Conservation (phyloP, 2,329 filamentous ascomycete species). For the Emmonsiellopsis sp. region DNA sequence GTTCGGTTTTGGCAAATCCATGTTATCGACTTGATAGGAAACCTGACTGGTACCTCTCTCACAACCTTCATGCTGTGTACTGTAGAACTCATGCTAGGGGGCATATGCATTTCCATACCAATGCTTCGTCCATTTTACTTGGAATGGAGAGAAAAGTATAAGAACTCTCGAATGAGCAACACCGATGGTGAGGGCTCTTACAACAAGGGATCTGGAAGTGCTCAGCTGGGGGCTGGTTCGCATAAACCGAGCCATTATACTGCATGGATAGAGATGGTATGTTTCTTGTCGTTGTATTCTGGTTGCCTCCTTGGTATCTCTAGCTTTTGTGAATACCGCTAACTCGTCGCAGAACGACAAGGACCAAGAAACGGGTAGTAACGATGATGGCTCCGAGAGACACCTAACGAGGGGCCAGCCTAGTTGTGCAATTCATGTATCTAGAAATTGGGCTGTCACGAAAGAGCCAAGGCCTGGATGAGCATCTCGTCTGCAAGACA, state of each 20-base stretch:
- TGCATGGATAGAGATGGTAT: conserved; percentile 3
- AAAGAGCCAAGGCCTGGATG: neutral
- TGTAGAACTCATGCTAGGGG: neutral
- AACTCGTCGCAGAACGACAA: neutral
- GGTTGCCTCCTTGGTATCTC: neutral
- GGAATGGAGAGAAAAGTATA: neutral
- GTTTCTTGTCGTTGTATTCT: neutral
- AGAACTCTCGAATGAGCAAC: neutral
- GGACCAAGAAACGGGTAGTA: neutral
- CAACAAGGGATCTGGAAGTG: neutral
- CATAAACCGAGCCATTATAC: neutral
- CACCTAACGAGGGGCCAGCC: neutral
- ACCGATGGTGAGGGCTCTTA: neutral
- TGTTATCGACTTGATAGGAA: neutral
- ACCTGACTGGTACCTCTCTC: neutral
- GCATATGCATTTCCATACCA: neutral
- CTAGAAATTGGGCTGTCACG: conserved; percentile 1
- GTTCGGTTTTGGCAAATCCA: conserved; percentile 2
- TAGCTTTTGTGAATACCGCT: neutral
- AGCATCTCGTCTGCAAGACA: neutral
- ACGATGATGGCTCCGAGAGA: conserved; percentile 1
- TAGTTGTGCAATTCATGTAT: neutral
- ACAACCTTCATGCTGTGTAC: conserved; percentile 2
- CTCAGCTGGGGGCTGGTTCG: neutral
- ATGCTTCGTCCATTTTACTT: conserved; percentile 2